Base-by-base conservation (phyloP, 306 rosid species). In the Fagus sylvatica region DNA sequence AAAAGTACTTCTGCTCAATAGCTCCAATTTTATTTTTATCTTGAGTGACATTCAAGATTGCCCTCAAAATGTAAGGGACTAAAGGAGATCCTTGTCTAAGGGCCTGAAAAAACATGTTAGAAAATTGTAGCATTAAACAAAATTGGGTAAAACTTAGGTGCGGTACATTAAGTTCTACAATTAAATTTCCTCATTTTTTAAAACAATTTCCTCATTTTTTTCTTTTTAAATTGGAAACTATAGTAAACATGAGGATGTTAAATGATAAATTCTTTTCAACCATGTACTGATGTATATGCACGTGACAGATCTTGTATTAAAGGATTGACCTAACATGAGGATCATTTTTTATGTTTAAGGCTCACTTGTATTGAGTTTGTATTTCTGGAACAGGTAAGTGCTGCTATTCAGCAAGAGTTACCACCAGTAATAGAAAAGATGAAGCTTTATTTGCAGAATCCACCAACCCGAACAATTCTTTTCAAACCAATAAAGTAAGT, bases 401-500 rank as follows among this genome's bases (percentile, higher is more conserved):
- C 87, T 51, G 93, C 97, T 40, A 86, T 95, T 79, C 91, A 85
- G 83, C 91, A 91, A 84, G 96, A 91, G 81, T 84, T 95, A 81
- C 98, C 98, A 55, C 71, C 3, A 37, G 97, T 91, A 65, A 91
- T 87, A 83, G 88, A 40, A 22, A 95, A 91, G 88, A 95, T 95
- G 98, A 95, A 92, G 88, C 96, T 95, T 55, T 95, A 95, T 87
- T 89, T 95, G 79, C 97, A 89, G 79, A 95, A 95, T 79, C 79
- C 98, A 30, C 84, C 92, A 1, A 95, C 98, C 12, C 88, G 97
- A 75, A 91, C 90, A 46, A 95, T 92, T 83, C 97, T 95, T 73
- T 95, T 95, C 92, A 92, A 92, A 76, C 97, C 98, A 37, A 94
- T 94, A 80, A 91, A 89, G 98, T 92, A 86, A 86, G 97, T 73